Percentiles rank a stretch among this genome's conserved stretches.
These are phyloP conservation scores for Suillus ampliporus DNA, from an alignment of 768 basidiomycete species.

Conservation along the genomic window DNA sequence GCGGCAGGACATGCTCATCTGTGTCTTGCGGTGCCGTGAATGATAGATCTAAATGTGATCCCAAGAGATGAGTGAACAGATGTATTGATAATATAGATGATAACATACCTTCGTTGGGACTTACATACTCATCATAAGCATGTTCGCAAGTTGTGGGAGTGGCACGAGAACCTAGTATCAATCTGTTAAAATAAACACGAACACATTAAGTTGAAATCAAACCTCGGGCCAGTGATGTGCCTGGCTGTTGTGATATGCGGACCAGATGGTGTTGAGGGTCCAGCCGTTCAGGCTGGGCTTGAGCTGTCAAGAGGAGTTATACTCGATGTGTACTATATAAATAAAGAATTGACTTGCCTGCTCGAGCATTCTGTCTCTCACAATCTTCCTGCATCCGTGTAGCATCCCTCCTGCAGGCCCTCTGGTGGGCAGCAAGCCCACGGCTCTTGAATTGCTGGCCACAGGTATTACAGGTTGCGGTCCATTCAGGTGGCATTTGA, in stretches of 20 bases:
- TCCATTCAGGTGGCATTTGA: neutral
- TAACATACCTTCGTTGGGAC: too few relatives aligned
- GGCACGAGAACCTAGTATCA: too few relatives aligned
- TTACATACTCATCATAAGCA: too few relatives aligned
- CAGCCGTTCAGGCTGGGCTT: neutral
- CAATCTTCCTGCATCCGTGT: neutral
- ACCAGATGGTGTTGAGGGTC: neutral
- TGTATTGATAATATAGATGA: too few relatives aligned
- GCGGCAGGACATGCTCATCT: too few relatives aligned
- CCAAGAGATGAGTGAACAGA: too few relatives aligned
- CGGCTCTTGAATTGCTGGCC: neutral
- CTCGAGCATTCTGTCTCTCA: neutral
- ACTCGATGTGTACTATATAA: neutral
- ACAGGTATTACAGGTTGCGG: neutral
- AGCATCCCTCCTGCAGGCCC: neutral
- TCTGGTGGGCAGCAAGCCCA: neutral
- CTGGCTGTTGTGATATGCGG: neutral
- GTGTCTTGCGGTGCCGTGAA: too few relatives aligned
- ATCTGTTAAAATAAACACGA: too few relatives aligned
- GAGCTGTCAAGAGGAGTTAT: neutral
- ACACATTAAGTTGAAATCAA: neutral
- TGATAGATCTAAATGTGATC: too few relatives aligned
- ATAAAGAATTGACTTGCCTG: neutral
- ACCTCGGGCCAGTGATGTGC: neutral
- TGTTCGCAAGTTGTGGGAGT: too few relatives aligned